phyloP scores from a whole-genome alignment of 768 basidiomycete species.

The Russula foetens region DNA sequence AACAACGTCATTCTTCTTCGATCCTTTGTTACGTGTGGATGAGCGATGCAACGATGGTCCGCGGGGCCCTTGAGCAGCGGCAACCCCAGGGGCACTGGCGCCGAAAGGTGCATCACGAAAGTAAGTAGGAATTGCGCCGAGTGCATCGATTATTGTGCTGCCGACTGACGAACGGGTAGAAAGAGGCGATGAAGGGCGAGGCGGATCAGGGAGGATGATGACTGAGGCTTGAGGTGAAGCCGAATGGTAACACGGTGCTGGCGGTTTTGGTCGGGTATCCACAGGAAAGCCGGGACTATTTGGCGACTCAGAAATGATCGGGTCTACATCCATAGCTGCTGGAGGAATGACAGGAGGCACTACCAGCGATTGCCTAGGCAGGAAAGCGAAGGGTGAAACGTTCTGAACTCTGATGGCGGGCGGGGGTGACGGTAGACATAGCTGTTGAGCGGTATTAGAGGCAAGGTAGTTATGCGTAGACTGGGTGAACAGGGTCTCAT shows the following conservation, averaged over 20 bases:
- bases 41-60: neutral
- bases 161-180: slow-evolving; percentile 7
- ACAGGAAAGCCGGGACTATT: slow-evolving; percentile 1
- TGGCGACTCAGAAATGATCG: slow-evolving; percentile 1
- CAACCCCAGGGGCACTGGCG: neutral
- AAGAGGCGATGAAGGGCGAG: slow-evolving; percentile 5
- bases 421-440: slow-evolving; percentile 10
- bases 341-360: neutral
- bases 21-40: neutral
- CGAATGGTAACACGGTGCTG: neutral
- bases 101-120: slow-evolving; percentile 11
- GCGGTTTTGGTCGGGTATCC: slow-evolving; percentile 10
- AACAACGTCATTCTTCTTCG: slow-evolving; percentile 10
- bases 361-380: neutral
- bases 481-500: slow-evolving; percentile 6
- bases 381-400: neutral
- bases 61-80: neutral
- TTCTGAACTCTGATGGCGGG: neutral
- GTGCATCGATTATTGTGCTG: slow-evolving; percentile 15
- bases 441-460: slow-evolving; percentile 7
- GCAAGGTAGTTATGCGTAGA: slow-evolving; percentile 12
- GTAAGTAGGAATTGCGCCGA: slow-evolving; percentile 9
- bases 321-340: neutral
- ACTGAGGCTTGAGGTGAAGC: neutral
- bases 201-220: neutral